Evolutionary conservation across 2,329 filamentous ascomycete species (phyloP).

Genomic region (Elsinoe batatas): DNA sequence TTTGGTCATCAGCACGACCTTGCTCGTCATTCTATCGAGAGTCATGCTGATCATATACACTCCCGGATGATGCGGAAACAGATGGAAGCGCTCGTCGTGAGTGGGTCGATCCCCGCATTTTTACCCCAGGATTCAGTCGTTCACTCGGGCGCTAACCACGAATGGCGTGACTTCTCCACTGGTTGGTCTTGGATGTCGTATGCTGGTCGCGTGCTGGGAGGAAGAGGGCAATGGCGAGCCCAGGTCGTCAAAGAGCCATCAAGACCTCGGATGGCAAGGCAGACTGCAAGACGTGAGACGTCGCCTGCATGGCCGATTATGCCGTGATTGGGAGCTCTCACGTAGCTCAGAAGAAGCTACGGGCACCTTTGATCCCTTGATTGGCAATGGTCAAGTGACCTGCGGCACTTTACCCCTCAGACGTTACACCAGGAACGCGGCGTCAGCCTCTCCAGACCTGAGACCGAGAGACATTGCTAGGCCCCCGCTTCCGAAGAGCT

Average conservation of each 20-base stretch:
- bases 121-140: not conserved
- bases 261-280: not conserved
- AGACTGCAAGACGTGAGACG: not conserved
- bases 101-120: not conserved
- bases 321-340: not conserved
- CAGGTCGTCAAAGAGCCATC: not conserved
- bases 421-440: slow-evolving; percentile 10
- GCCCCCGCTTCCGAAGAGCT: slow-evolving; percentile 7
- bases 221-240: not conserved
- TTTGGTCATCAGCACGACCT: not conserved
- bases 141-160: not conserved
- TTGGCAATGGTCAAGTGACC: slow-evolving; percentile 1
- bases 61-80: not conserved
- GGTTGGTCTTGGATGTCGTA: not conserved
- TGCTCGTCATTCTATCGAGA: not conserved
- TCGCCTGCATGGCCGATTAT: not conserved
- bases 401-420: slow-evolving; percentile 13
- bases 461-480: not conserved
- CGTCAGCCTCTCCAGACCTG: slow-evolving; percentile 1
- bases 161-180: not conserved
- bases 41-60: not conserved
- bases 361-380: slow-evolving; percentile 11
- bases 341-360: slow-evolving; percentile 1
- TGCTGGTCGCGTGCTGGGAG: slow-evolving; percentile 5
- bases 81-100: not conserved